Conservation (phyloP, 1,139 yeast species). For the Blastobotrys malaysiensis region DNA sequence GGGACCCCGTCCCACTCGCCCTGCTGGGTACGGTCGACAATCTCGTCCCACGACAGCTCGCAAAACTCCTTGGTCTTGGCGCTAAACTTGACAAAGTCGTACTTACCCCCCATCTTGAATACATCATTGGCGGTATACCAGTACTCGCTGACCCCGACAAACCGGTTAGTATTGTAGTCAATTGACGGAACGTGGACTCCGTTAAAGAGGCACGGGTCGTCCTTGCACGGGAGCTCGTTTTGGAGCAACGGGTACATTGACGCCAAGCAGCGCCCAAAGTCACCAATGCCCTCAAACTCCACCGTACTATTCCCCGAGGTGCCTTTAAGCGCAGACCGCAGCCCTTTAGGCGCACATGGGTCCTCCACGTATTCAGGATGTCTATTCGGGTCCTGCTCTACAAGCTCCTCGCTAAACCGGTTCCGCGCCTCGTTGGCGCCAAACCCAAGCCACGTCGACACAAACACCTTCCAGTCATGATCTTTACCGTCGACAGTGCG, state of each 20-base stretch:
- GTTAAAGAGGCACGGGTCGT: constrained; percentile 39
- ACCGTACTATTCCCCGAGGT: constrained; percentile 10
- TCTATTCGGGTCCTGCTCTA: constrained; percentile 9
- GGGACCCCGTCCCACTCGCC: constrained; percentile 9
- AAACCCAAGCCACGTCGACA: constrained; percentile 70
- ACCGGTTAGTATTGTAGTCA: constrained; percentile 61
- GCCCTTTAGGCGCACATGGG: constrained; percentile 57
- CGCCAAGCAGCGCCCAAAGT: constrained; percentile 51
- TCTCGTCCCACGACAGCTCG: constrained; percentile 40
- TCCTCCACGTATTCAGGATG: constrained; percentile 35
- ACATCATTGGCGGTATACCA: constrained; percentile 64
- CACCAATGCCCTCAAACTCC: constrained; percentile 50
- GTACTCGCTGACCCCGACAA: constrained; percentile 76
- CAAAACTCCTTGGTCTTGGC: constrained; percentile 46
- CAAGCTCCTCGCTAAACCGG: constrained; percentile 40
- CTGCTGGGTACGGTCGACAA: constrained; percentile 33
- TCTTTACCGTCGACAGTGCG: constrained; percentile 38
- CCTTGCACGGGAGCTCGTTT: constrained; percentile 38
- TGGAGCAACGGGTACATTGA: constrained; percentile 57
- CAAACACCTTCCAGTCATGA: constrained; percentile 49
- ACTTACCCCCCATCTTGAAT: constrained; percentile 36
- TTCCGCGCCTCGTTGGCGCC: constrained; percentile 71
- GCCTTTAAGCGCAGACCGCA: constrained; percentile 6
- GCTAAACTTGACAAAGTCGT: constrained; percentile 40
- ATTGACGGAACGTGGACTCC: constrained; percentile 53